Percentiles rank a stretch among this genome's conserved stretches.
Evolutionary conservation across 768 basidiomycete species (phyloP).

Genomic region (Galerina marginata): DNA sequence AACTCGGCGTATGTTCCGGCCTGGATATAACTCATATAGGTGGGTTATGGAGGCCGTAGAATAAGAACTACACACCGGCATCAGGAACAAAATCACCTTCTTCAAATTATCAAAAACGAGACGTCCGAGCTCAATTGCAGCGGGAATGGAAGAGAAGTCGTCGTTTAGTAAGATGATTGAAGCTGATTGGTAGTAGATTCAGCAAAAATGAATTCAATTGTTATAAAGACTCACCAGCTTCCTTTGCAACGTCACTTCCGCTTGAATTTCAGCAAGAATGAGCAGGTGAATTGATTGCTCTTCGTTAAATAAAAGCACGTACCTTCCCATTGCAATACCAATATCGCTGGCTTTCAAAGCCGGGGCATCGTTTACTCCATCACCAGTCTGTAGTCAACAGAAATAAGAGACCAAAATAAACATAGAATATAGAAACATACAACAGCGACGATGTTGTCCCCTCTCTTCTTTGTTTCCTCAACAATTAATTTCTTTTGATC

Average conservation of each 20-base stretch:
- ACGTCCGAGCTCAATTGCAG: conserved; percentile 64
- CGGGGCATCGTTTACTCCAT: conserved; percentile 61
- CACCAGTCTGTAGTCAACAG: conserved; percentile 40
- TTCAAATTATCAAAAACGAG: conserved; percentile 64
- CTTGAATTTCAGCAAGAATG: not conserved
- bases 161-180: conserved; percentile 60
- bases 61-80: conserved; percentile 38
- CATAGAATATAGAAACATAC: not conserved
- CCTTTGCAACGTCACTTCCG: conserved; percentile 57
- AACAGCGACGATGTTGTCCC: conserved; percentile 55
- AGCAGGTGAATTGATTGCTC: not conserved
- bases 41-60: not conserved
- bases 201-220: not conserved
- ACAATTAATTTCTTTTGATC: conserved; percentile 66
- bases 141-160: conserved; percentile 62
- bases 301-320: not conserved
- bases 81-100: conserved; percentile 52
- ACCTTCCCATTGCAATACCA: conserved; percentile 57
- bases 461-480: conserved; percentile 52
- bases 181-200: conserved; percentile 28
- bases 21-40: conserved; percentile 22
- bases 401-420: not conserved
- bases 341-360: conserved; percentile 59
- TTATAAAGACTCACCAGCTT: conserved; percentile 44
- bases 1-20: conserved; percentile 67